Evolutionary conservation across 495 filamentous ascomycete genomes (phyloP).

Genomic region (Jackrogersella minutella): DNA sequence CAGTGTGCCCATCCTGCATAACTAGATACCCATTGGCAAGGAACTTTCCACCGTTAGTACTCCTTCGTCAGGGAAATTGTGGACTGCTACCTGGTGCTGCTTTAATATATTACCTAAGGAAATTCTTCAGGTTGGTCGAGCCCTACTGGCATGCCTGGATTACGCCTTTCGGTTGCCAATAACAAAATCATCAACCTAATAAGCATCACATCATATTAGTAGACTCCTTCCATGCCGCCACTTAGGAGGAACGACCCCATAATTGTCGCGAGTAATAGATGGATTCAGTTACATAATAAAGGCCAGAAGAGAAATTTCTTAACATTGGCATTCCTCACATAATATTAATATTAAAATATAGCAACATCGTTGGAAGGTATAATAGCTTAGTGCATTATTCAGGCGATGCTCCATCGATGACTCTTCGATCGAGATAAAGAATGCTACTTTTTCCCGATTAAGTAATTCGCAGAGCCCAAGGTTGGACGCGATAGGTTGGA

Average conservation of each 20-base stretch:
- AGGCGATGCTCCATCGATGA: conserved; percentile 20
- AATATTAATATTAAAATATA: not conserved
- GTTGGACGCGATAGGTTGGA: conserved; percentile 28
- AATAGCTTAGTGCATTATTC: conserved; percentile 5
- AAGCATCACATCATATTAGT: conserved; percentile 11
- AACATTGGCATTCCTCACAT: not conserved
- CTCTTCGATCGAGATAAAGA: conserved; percentile 27
- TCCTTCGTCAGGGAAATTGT: conserved; percentile 2
- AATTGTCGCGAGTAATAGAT: not conserved
- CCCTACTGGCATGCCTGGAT: conserved; percentile 5
- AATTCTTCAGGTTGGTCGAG: not conserved
- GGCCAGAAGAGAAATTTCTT: not conserved
- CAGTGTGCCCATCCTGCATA: not conserved
- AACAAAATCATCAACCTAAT: conserved; percentile 8
- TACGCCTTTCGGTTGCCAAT: conserved; percentile 14
- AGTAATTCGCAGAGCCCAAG: conserved; percentile 20
- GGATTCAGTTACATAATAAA: not conserved
- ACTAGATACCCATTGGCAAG: not conserved
- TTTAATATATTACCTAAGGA: conserved; percentile 19
- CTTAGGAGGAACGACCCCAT: not conserved
- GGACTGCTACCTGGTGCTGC: conserved; percentile 9
- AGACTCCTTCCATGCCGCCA: not conserved
- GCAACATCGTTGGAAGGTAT: not conserved
- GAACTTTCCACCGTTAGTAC: not conserved
- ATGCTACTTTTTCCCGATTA: conserved; percentile 18